These are phyloP conservation scores for Ophiocordyceps unilateralis DNA, from an alignment of 2,329 filamentous ascomycete species.

Conservation along the genomic window DNA sequence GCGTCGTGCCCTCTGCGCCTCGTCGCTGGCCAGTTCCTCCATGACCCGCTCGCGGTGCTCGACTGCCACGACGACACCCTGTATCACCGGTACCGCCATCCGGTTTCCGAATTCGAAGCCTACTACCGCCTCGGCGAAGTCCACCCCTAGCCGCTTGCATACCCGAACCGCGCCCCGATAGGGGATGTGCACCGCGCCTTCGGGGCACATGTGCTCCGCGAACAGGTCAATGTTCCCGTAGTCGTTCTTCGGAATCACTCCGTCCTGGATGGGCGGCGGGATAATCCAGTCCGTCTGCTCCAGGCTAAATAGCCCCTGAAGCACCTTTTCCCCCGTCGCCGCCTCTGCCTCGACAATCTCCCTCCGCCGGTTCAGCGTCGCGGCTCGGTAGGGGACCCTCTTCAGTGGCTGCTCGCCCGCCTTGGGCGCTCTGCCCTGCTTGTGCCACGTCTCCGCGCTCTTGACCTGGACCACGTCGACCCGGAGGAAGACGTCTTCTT, in stretches of 20 bases:
- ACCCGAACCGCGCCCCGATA: conserved; percentile 60
- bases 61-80: conserved; percentile 73
- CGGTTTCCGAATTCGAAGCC: conserved; percentile 94
- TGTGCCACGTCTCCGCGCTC: conserved; percentile 93
- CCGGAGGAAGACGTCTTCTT: conserved; percentile 67
- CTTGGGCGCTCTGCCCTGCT: conserved; percentile 69
- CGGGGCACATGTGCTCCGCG: conserved; percentile 79
- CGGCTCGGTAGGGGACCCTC: conserved; percentile 73
- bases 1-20: conserved; percentile 56
- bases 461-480: conserved; percentile 73
- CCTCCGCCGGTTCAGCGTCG: conserved; percentile 70
- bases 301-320: conserved; percentile 69
- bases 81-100: conserved; percentile 82
- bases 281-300: conserved; percentile 95
- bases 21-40: conserved; percentile 64
- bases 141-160: conserved; percentile 69
- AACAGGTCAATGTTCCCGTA: conserved; percentile 97
- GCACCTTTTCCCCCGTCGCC: conserved; percentile 62
- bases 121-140: conserved; percentile 86
- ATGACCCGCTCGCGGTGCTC: conserved; percentile 61
- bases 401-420: conserved; percentile 63
- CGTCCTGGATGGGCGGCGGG: conserved; percentile 67
- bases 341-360: conserved; percentile 78
- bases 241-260: conserved; percentile 79
- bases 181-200: conserved; percentile 69